Conservation (phyloP, 2,329 filamentous ascomycete species). For the Neonectria sp. region DNA sequence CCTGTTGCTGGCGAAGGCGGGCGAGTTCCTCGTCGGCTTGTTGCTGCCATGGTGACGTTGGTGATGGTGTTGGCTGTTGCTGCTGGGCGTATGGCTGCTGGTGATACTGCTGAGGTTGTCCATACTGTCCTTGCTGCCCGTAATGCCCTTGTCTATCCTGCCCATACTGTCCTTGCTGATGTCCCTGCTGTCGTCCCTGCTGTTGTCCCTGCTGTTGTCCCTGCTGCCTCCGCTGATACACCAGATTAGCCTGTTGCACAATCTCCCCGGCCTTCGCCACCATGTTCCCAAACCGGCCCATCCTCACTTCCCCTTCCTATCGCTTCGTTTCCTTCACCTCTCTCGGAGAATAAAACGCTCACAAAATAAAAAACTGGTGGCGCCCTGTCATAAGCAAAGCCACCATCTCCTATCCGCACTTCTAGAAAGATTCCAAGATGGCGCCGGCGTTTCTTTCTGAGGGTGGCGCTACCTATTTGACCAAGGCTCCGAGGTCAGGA, state of each 20-base stretch:
- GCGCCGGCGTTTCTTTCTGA: not conserved
- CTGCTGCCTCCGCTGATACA: conserved; percentile 38
- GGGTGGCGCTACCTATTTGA: not conserved
- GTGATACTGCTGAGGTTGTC: conserved; percentile 6
- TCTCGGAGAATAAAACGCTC: too few relatives aligned
- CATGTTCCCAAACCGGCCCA: conserved; percentile 43
- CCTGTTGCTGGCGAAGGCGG: conserved; percentile 9
- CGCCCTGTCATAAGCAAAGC: not conserved
- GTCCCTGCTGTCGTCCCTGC: conserved; percentile 31
- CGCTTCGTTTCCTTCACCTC: not conserved
- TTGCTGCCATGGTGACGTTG: conserved; percentile 7
- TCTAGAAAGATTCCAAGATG: not conserved
- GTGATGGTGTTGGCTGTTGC: not conserved
- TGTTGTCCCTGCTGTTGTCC: conserved; percentile 28
- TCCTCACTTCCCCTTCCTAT: conserved; percentile 2
- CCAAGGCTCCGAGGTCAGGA: not conserved
- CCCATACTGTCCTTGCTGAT: conserved; percentile 10
- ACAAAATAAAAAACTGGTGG: not conserved
- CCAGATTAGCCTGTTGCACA: conserved; percentile 40
- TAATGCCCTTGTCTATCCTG: conserved; percentile 9
- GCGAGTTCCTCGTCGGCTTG: conserved; percentile 2
- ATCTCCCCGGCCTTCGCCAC: conserved; percentile 45
- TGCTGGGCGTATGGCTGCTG: conserved; percentile 9
- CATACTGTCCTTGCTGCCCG: conserved; percentile 8
- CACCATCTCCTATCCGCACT: not conserved